Percentiles rank a stretch among this genome's conserved stretches.
phyloP scores from a whole-genome alignment of 2,329 filamentous ascomycete genomes.

The Madurella mycetomatis region DNA sequence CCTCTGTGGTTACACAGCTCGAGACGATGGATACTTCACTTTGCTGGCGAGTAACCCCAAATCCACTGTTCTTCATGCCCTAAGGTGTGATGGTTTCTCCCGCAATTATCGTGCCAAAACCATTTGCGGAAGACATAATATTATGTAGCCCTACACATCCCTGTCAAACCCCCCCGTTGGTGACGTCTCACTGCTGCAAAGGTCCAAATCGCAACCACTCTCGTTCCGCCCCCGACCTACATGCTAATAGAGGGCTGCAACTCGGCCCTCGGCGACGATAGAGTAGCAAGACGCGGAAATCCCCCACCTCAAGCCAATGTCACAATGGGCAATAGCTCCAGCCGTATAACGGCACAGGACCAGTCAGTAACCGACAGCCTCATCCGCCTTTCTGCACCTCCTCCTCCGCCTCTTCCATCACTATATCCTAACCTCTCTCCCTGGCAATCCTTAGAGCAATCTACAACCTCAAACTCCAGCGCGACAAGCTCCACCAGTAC shows the following conservation, averaged over 20 bases:
- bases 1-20: no score
- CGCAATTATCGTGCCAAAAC: no score
- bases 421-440: constrained; percentile 1
- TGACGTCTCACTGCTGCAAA: no score
- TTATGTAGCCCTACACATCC: no score
- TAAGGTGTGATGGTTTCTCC: no score
- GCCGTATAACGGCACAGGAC: constrained; percentile 69
- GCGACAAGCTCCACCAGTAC: constrained; percentile 95
- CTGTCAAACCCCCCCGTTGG: not conserved
- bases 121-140: no score
- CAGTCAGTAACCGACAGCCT: constrained; percentile 53
- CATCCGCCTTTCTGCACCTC: constrained; percentile 3
- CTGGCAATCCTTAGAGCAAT: constrained; percentile 63
- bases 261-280: not conserved
- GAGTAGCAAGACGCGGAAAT: not conserved
- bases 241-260: not conserved
- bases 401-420: constrained; percentile 1
- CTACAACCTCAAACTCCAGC: constrained; percentile 94
- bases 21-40: no score
- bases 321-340: constrained; percentile 52
- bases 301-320: constrained; percentile 12
- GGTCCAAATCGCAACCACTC: not conserved
- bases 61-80: no score
- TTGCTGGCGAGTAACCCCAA: no score
- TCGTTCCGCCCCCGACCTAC: not conserved